Evolutionary conservation across 2,329 filamentous ascomycete species (phyloP).

Genomic region (Pleoardoris graminearum): DNA sequence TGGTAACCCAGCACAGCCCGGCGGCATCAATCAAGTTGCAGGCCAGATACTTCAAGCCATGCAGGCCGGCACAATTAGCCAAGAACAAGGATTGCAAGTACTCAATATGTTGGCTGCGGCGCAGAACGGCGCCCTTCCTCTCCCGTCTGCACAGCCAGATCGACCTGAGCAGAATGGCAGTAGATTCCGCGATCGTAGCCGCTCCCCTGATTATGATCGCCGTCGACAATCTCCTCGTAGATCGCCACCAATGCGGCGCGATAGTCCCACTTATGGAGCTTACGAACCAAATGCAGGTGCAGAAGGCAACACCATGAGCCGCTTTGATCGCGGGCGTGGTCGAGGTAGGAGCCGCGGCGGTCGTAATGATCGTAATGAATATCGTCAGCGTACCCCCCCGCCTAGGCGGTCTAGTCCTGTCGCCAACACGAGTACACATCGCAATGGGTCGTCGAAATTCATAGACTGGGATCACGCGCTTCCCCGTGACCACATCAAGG

Average conservation of each 20-base stretch:
- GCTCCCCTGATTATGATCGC: constrained; percentile 67
- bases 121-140: constrained; percentile 27
- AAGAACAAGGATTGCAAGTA: constrained; percentile 42
- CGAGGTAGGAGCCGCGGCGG: constrained; percentile 50
- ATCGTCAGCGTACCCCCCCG: constrained; percentile 85
- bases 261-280: constrained; percentile 72
- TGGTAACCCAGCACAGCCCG: constrained; percentile 28
- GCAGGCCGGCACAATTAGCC: constrained; percentile 35
- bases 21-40: constrained; percentile 33
- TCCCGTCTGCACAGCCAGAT: constrained; percentile 35
- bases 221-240: constrained; percentile 60
- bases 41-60: constrained; percentile 41
- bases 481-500: constrained; percentile 74
- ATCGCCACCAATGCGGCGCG: constrained; percentile 64
- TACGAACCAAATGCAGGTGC: constrained; percentile 66
- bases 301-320: constrained; percentile 63
- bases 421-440: constrained; percentile 26
- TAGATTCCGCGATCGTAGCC: constrained; percentile 50
- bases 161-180: constrained; percentile 37
- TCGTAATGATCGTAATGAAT: constrained; percentile 59
- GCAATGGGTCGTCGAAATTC: constrained; percentile 62
- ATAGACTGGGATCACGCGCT: constrained; percentile 77
- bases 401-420: constrained; percentile 66
- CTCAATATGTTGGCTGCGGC: constrained; percentile 34
- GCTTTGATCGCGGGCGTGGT: constrained; percentile 59